A percentile compares a stretch with the other conserved stretches of the same genome.
Evolutionary conservation across 2,329 filamentous ascomycete species (phyloP).

Genomic region (Dothistroma septosporum): DNA sequence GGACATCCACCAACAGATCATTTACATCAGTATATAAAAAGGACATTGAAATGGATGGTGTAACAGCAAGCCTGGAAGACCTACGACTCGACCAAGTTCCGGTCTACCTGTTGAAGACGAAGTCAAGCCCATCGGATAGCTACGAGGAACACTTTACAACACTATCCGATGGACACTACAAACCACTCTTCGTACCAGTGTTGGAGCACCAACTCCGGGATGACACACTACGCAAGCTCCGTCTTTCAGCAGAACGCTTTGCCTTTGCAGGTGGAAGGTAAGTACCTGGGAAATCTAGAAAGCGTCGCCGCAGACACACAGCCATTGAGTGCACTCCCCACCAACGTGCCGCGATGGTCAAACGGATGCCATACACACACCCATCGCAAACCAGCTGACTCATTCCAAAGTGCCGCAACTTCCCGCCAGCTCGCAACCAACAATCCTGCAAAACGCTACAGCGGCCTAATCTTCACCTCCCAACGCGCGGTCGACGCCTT

Average conservation of each 20-base stretch:
- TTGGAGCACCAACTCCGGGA: constrained; percentile 66
- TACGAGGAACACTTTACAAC: constrained; percentile 65
- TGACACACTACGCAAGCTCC: constrained; percentile 54
- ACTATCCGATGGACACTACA: constrained; percentile 48
- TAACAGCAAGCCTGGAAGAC: constrained; percentile 22
- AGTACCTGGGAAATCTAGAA: neutral
- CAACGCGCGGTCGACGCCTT: constrained; percentile 81
- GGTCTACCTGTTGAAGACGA: constrained; percentile 73
- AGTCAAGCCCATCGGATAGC: constrained; percentile 64
- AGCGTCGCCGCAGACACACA: neutral
- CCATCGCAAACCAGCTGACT: neutral
- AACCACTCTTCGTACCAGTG: constrained; percentile 70
- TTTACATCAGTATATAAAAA: constrained; percentile 1
- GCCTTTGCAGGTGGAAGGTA: constrained; percentile 36
- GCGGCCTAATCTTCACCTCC: constrained; percentile 79
- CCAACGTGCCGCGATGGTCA: neutral
- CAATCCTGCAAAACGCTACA: constrained; percentile 50
- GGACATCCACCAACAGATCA: neutral
- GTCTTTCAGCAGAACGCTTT: constrained; percentile 47
- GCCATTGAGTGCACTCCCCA: neutral
- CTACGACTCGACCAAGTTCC: constrained; percentile 42
- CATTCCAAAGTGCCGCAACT: constrained; percentile 14
- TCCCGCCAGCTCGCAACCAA: constrained; percentile 29
- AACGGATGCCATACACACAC: neutral
- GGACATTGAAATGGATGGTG: constrained; percentile 25